Conservation (phyloP, 352 stramenopile genomes). For the Nothophytophthora sp. region DNA sequence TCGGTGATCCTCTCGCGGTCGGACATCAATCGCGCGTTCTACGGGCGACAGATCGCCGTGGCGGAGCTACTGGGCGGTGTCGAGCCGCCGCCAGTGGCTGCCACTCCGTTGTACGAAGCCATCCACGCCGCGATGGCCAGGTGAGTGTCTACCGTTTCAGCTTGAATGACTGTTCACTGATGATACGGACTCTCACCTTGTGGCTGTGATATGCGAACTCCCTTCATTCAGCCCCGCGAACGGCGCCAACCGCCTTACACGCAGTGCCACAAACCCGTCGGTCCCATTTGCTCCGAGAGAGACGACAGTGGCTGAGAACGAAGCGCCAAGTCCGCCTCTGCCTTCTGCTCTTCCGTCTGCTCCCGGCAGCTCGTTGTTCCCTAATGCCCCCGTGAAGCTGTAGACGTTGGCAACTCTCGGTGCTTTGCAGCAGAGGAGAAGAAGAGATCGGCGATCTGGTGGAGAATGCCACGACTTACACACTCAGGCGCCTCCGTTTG, state of each 20-base stretch:
- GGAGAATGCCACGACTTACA: conserved; percentile 3
- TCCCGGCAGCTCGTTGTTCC: conserved; percentile 24
- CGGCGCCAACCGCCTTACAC: conserved; percentile 47
- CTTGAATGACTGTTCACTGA: background rate
- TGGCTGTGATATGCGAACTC: conserved; percentile 3
- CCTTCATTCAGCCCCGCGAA: conserved; percentile 77
- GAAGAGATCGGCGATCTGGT: background rate
- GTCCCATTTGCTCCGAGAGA: conserved; percentile 3
- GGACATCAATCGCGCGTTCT: conserved; percentile 93
- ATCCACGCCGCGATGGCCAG: conserved; percentile 68
- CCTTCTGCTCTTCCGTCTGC: conserved; percentile 15
- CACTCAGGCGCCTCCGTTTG: background rate
- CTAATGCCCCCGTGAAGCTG: conserved; percentile 47
- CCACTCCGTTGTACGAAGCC: conserved; percentile 85
- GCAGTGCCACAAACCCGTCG: conserved; percentile 13
- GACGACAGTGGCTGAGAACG: background rate
- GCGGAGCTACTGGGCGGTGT: conserved; percentile 75
- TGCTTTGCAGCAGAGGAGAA: background rate
- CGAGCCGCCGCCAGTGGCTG: conserved; percentile 80
- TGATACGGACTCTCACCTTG: conserved; percentile 2
- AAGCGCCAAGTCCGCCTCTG: background rate
- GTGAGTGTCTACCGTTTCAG: conserved; percentile 31
- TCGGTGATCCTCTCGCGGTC: conserved; percentile 87
- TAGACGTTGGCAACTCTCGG: conserved; percentile 11
- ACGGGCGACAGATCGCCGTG: conserved; percentile 75